phyloP scores from a whole-genome alignment of 768 basidiomycete species.

The Mrakia frigida region DNA sequence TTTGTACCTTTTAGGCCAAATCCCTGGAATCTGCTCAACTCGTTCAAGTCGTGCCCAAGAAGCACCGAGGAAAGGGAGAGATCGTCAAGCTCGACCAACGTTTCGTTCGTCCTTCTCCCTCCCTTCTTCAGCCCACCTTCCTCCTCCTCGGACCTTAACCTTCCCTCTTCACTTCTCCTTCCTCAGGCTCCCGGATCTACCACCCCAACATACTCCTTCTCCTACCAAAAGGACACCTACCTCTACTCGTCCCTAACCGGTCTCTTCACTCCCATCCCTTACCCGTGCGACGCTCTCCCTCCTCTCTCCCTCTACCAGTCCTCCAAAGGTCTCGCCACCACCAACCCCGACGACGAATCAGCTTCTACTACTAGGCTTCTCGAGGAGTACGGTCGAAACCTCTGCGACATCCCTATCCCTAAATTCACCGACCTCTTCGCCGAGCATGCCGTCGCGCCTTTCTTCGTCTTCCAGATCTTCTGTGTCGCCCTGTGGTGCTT shows the following conservation, averaged over 20 bases:
- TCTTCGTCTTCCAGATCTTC: slow-evolving; percentile 99
- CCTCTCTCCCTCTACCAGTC: slow-evolving; percentile 59
- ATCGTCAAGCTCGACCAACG: slow-evolving; percentile 73
- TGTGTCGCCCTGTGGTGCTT: slow-evolving; percentile 96
- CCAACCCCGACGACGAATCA: slow-evolving; percentile 48
- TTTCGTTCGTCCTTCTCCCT: slow-evolving; percentile 31
- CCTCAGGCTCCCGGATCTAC: slow-evolving; percentile 20
- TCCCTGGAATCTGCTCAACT: slow-evolving; percentile 42
- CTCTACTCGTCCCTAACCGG: slow-evolving; percentile 56
- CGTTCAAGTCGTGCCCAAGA: slow-evolving; percentile 71
- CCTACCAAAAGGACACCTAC: slow-evolving; percentile 92
- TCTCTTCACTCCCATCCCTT: slow-evolving; percentile 75
- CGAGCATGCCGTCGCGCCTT: slow-evolving; percentile 96
- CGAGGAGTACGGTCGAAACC: slow-evolving; percentile 80
- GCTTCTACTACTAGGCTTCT: slow-evolving; percentile 46
- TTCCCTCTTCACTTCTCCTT: too few relatives aligned
- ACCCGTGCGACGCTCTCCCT: slow-evolving; percentile 72
- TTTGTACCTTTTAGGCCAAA: not conserved
- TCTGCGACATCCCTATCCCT: slow-evolving; percentile 95
- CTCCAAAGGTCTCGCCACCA: slow-evolving; percentile 52
- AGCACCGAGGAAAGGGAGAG: slow-evolving; percentile 80
- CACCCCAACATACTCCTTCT: slow-evolving; percentile 66
- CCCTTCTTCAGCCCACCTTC: not conserved
- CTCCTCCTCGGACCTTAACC: not conserved
- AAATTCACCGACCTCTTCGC: slow-evolving; percentile 84